Evolutionary conservation across 768 basidiomycete species (phyloP), one percentile per base, ranked within the genome.

Genomic region (Rhizopogon vinicolor): DNA sequence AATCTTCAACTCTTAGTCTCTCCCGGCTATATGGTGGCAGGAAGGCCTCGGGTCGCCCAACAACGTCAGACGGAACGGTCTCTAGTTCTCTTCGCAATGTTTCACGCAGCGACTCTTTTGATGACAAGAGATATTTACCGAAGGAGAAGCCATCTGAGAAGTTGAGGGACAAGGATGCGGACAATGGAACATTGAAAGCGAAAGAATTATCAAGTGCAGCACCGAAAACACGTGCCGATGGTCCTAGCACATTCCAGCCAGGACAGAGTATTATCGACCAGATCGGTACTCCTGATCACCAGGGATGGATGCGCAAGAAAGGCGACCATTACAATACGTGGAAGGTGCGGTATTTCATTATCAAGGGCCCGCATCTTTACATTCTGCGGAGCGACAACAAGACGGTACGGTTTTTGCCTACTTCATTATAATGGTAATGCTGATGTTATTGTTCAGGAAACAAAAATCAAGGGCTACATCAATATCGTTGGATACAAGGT

Each of bases 261-360:
- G 90, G 89, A 0, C 76, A 78, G 68, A 92, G 84, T 56, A 89
- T 97, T 48, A 69, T 97, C 53, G 85, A 92, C 53, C 91, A 96
- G 71, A 93, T 99, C 58, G 97, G 96, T 4, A 81, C 81, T 25
- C 84, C 93, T 14, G 97, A 99, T 72, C 85, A 91, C 68, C 77
- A 79, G 33, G 97, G 97, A 7, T 98, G 92, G 87, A 87, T 99
- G 88, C 82, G 90, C 66, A 99, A 98, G 81, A 92, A 86, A 75
- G 91, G 91, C 1, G 97, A 97, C 45, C 77, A 87, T 59, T 98
- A 97, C 69, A 94, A 91, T 62, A 77, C 80, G 18, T 99, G 97
- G 97, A 98, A 97, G 74, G 64, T 78, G 58, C 76, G 96, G 44
- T 99, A 90, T 74, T 92, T 96, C 63, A 83, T 97, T 33, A 81